Conservation (phyloP, 441 rosid genomes). For the Adansonia gregorii region DNA sequence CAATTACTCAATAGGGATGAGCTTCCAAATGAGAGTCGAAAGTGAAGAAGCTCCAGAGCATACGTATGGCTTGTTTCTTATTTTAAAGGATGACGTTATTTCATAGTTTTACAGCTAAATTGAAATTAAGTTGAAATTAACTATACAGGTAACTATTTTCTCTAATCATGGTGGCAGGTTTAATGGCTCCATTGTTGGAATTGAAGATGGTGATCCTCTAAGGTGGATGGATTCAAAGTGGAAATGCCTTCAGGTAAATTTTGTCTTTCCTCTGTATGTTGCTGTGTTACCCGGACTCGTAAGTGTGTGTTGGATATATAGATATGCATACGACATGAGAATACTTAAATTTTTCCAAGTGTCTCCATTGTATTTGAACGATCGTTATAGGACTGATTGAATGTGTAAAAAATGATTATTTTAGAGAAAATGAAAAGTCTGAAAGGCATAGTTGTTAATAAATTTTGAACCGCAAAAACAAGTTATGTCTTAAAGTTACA, state of each 20-base stretch:
- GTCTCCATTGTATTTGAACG: too few relatives aligned
- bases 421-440: too few relatives aligned
- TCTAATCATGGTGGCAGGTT: slow-evolving; percentile 45
- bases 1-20: slow-evolving; percentile 82
- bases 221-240: slow-evolving; percentile 85
- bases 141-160: too few relatives aligned
- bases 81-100: too few relatives aligned
- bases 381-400: too few relatives aligned
- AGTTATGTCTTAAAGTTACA: background rate
- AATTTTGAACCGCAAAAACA: background rate
- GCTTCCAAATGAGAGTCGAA: slow-evolving; percentile 90
- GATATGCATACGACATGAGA: too few relatives aligned
- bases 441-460: background rate
- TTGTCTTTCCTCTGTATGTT: background rate
- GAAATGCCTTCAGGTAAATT: slow-evolving; percentile 82
- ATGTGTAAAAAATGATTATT: too few relatives aligned
- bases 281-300: background rate
- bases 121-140: too few relatives aligned
- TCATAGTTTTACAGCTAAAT: too few relatives aligned
- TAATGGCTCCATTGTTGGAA: slow-evolving; percentile 88
- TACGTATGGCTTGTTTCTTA: slow-evolving; percentile 46
- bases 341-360: too few relatives aligned
- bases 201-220: slow-evolving; percentile 66
- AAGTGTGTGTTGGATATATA: too few relatives aligned
- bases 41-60: slow-evolving; percentile 95